phyloP scores from a whole-genome alignment of 2,329 filamentous ascomycete genomes.

The Cladosporium sphaerospermum region DNA sequence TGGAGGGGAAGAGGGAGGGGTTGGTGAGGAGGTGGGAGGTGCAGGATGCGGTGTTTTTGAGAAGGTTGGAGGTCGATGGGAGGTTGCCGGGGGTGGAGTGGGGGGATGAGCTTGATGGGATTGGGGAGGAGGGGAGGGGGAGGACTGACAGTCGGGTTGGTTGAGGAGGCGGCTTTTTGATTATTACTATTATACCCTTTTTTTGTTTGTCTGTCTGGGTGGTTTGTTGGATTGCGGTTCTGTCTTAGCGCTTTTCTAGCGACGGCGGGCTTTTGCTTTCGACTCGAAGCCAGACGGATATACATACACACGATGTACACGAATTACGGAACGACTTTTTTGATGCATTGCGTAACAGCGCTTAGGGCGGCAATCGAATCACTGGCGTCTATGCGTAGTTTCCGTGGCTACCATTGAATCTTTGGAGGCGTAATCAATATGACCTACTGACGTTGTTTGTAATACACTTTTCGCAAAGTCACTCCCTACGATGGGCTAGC shows the following conservation, averaged over 20 bases:
- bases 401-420: no score
- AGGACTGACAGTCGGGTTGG: slow-evolving; percentile 2
- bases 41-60: slow-evolving; percentile 5
- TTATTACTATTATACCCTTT: no score
- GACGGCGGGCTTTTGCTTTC: neutral
- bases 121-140: neutral
- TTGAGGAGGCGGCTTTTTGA: neutral
- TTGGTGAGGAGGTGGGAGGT: slow-evolving; percentile 31
- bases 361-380: no score
- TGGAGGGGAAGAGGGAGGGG: slow-evolving; percentile 29
- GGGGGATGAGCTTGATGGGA: neutral
- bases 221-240: neutral
- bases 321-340: no score
- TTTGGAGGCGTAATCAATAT: no score
- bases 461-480: no score
- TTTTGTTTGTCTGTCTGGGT: no score
- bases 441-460: no score
- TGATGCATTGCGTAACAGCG: no score
- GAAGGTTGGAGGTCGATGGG: slow-evolving; percentile 1
- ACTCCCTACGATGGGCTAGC: no score
- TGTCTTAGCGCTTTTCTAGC: neutral
- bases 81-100: slow-evolving; percentile 4
- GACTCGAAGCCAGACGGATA: neutral
- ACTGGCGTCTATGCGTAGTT: no score
- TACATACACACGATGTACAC: no score